These are phyloP conservation scores for Termitomyces titanicus DNA, from an alignment of 768 basidiomycete genomes.

Conservation along the genomic window DNA sequence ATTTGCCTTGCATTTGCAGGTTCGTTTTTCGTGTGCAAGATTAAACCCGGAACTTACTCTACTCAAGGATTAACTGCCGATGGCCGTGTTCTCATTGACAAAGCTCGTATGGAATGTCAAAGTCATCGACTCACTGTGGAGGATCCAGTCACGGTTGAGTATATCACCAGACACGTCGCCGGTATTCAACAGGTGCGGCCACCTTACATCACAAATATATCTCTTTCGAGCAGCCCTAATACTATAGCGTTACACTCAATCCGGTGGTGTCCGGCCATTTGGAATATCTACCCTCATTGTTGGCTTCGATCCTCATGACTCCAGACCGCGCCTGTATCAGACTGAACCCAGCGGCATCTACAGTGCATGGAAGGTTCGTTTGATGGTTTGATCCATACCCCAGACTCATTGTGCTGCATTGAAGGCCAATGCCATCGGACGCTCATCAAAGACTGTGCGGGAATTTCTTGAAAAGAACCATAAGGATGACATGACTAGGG, in stretches of 20 bases:
- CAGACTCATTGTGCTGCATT: not conserved
- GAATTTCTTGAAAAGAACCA: slow-evolving; percentile 99
- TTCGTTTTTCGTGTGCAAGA: slow-evolving; percentile 30
- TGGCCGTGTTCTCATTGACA: slow-evolving; percentile 96
- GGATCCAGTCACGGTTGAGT: slow-evolving; percentile 97
- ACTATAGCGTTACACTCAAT: slow-evolving; percentile 90
- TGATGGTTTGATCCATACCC: not conserved
- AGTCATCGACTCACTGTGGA: slow-evolving; percentile 96
- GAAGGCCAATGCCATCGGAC: slow-evolving; percentile 95
- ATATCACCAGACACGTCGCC: slow-evolving; percentile 96
- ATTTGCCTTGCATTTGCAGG: slow-evolving; percentile 97
- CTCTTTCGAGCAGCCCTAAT: not conserved
- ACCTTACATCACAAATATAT: not conserved
- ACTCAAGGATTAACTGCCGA: slow-evolving; percentile 89
- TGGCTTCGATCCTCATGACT: slow-evolving; percentile 94
- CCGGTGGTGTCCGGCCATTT: slow-evolving; percentile 96
- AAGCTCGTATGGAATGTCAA: slow-evolving; percentile 96
- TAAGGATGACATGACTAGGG: slow-evolving; percentile 83
- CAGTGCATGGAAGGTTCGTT: slow-evolving; percentile 91
- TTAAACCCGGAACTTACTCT: slow-evolving; percentile 6
- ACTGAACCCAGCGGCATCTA: slow-evolving; percentile 99
- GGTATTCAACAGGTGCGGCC: slow-evolving; percentile 91
- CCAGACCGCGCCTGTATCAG: slow-evolving; percentile 85
- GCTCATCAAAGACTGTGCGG: slow-evolving; percentile 96
- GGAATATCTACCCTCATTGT: slow-evolving; percentile 96